These are phyloP conservation scores for Lactarius trivialis DNA, from an alignment of 768 basidiomycete species.

Conservation along the genomic window DNA sequence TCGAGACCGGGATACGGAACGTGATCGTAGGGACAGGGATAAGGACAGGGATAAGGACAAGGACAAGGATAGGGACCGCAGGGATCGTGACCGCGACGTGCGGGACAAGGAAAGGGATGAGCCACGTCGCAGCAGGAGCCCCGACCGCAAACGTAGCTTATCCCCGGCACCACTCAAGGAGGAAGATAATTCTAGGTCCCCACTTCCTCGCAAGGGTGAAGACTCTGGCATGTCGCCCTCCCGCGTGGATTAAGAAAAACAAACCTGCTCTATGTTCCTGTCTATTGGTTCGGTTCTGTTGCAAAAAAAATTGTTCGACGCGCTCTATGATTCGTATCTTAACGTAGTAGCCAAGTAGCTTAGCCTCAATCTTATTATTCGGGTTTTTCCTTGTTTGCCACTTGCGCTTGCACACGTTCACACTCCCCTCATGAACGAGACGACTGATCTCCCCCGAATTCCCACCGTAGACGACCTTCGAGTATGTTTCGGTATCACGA, in stretches of 20 bases:
- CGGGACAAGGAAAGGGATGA: conserved; percentile 37
- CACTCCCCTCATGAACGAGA: background rate
- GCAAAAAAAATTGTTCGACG: background rate
- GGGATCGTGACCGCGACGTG: conserved; percentile 33
- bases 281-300: conserved; percentile 10
- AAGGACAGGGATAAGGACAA: conserved; percentile 21
- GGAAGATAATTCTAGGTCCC: conserved; percentile 49
- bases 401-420: background rate
- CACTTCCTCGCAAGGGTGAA: conserved; percentile 37
- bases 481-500: conserved; percentile 15
- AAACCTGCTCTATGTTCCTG: background rate
- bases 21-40: conserved; percentile 31
- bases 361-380: background rate
- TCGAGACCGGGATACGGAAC: conserved; percentile 37
- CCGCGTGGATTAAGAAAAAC: conserved; percentile 38
- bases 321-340: background rate
- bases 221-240: conserved; percentile 53
- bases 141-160: conserved; percentile 41
- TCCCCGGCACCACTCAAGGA: conserved; percentile 33
- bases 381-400: background rate
- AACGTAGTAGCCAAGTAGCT: conserved; percentile 7
- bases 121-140: conserved; percentile 39
- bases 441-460: conserved; percentile 2
- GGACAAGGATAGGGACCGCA: conserved; percentile 26
- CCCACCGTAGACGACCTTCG: conserved; percentile 32